These are phyloP conservation scores for Pichia gijzeniarum DNA, from an alignment of 805 yeast genomes.

Conservation along the genomic window DNA sequence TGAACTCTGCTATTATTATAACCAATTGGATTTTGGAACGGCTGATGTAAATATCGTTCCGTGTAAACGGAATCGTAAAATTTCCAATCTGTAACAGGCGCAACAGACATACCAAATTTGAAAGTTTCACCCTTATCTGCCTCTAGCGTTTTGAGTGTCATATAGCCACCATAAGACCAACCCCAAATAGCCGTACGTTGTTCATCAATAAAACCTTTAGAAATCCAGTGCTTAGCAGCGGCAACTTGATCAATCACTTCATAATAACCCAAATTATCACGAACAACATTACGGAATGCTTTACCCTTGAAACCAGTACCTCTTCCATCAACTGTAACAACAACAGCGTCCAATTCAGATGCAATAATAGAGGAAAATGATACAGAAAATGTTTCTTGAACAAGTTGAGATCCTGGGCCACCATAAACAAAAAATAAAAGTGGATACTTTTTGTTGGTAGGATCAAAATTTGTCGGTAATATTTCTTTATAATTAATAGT, in stretches of 20 bases:
- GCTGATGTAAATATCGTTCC: constrained; percentile 89
- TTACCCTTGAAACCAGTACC: constrained; percentile 92
- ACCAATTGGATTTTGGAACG: constrained; percentile 58
- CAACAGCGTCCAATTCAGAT: constrained; percentile 71
- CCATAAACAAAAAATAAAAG: constrained; percentile 87
- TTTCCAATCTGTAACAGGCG: constrained; percentile 95
- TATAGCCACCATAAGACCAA: constrained; percentile 96
- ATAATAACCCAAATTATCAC: constrained; percentile 72
- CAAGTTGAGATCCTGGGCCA: constrained; percentile 91
- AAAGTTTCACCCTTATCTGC: constrained; percentile 68
- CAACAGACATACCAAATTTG: constrained; percentile 89
- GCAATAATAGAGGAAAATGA: constrained; percentile 72
- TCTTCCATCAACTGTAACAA: constrained; percentile 93
- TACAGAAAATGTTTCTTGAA: constrained; percentile 51
- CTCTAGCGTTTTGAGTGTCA: constrained; percentile 86
- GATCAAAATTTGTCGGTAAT: constrained; percentile 66
- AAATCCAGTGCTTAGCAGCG: constrained; percentile 71
- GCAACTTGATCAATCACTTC: constrained; percentile 84
- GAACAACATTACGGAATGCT: constrained; percentile 67
- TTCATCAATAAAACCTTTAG: constrained; percentile 57
- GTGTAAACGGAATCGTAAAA: constrained; percentile 91
- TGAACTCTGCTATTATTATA: constrained; percentile 59
- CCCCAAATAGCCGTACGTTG: constrained; percentile 86
- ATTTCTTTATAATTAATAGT: constrained; percentile 61
- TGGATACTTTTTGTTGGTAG: constrained; percentile 55